A percentile compares a stretch with the other conserved stretches of the same genome.
These are phyloP conservation scores for Exophiala calicioides DNA, from an alignment of 2,329 filamentous ascomycete species.

Conservation along the genomic window DNA sequence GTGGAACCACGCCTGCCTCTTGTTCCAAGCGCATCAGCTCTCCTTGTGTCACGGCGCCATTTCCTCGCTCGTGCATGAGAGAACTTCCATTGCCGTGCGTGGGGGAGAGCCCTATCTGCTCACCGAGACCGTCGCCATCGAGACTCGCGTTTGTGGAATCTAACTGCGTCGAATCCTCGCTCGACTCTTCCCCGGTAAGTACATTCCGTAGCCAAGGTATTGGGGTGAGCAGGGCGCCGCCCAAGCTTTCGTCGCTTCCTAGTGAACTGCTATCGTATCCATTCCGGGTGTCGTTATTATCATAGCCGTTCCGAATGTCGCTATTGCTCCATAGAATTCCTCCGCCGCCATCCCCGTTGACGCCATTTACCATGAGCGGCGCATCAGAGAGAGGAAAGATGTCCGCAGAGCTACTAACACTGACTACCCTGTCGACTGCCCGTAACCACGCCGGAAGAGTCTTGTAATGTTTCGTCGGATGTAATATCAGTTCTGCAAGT, in stretches of 20 bases:
- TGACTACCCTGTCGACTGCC: conserved; percentile 85
- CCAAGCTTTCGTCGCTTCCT: conserved; percentile 84
- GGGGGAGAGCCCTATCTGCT: conserved; percentile 17
- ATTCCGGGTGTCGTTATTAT: conserved; percentile 31
- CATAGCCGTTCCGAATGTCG: conserved; percentile 28
- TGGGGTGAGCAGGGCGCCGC: conserved; percentile 86
- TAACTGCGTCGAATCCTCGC: conserved; percentile 19
- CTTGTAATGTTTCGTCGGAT: conserved; percentile 76
- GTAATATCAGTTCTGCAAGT: conserved; percentile 79
- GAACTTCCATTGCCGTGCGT: conserved; percentile 10
- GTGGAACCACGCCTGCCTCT: conserved; percentile 74
- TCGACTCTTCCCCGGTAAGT: conserved; percentile 33
- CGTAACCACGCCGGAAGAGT: conserved; percentile 82
- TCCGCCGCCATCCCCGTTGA: conserved; percentile 59
- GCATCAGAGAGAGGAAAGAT: conserved; percentile 73
- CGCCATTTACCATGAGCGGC: conserved; percentile 56
- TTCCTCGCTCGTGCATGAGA: conserved; percentile 38
- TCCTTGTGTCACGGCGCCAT: conserved; percentile 72
- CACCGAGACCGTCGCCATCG: conserved; percentile 22
- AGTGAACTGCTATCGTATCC: conserved; percentile 43
- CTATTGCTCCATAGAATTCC: conserved; percentile 40
- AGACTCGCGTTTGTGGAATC: conserved; percentile 18
- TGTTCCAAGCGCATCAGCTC: conserved; percentile 86
- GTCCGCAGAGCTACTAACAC: conserved; percentile 79
- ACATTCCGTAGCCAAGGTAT: conserved; percentile 77